Percentiles rank a stretch among this genome's conserved stretches.
Evolutionary conservation across 2,329 filamentous ascomycete species (phyloP).

Genomic region (Sporothrix phasma): DNA sequence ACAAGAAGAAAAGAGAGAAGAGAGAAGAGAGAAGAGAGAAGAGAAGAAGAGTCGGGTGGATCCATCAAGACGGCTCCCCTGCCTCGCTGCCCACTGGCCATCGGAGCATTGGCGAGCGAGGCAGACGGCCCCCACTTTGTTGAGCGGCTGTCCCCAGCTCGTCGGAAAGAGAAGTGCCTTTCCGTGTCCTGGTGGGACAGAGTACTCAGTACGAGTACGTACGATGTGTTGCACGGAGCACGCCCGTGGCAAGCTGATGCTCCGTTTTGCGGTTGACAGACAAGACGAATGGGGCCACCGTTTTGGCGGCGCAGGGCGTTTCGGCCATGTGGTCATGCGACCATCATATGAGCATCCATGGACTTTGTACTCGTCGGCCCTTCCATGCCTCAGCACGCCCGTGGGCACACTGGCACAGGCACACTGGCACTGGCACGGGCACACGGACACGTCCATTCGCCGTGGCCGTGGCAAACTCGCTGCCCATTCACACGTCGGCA

Average conservation of each 20-base stretch:
- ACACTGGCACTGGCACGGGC: no score
- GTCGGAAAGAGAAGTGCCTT: neutral
- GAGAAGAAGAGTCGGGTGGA: neutral
- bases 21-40: neutral
- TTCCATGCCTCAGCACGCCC: no score
- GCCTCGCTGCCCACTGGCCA: neutral
- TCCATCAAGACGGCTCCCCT: neutral
- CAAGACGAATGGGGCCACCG: neutral
- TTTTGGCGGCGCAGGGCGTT: neutral
- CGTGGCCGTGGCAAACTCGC: no score
- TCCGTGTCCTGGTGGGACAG: no score
- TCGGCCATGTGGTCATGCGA: neutral
- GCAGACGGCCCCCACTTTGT: neutral
- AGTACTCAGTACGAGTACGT: no score
- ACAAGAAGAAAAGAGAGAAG: neutral
- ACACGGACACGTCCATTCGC: no score
- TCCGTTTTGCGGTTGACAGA: neutral
- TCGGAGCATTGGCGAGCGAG: constrained; percentile 3
- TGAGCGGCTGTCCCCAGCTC: neutral
- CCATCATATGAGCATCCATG: neutral
- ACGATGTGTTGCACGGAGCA: no score
- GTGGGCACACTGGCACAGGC: no score
- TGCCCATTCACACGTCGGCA: no score
- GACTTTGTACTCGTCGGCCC: neutral
- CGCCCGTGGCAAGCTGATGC: no score